Evolutionary conservation across 2,329 filamentous ascomycete species (phyloP), one percentile per base, ranked within the genome.

Genomic region (Ascochyta rabiei): DNA sequence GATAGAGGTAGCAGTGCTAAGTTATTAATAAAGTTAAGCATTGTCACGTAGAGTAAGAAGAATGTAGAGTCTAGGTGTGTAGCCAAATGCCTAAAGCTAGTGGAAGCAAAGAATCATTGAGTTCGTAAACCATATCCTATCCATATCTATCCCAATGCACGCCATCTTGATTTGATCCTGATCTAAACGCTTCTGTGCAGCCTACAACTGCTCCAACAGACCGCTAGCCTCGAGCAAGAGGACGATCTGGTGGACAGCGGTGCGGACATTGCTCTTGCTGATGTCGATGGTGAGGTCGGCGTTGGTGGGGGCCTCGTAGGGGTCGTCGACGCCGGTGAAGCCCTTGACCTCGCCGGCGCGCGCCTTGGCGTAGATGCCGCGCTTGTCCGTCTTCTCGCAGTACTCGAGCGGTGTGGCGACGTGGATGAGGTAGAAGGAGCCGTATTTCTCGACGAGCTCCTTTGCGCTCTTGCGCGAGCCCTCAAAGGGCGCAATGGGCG

Each of bases 271-370:
- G 78, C 90, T 91, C 84, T 89, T 95, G 79, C 90, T 88, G 51
- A 89, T 76, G 76, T 98, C 89, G 34, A 98, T 93, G 5, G 86
- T 86, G 62, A 99, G 82, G 75, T 98, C 87, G 28, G 93, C 85
- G 79, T 93, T 92, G 64, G 79, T 70, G 9, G 95, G 95, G 19
- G 77, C 74, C 86, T 99, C 95, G 74, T 99, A 99, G 43, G 95
- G 93, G 80, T 98, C 93, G 74, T 98, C 93, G 53, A 99, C 92
- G 70, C 95, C 95, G 7, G 95, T 99, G 84, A 99, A 99, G 62
- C 93, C 93, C 86, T 93, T 95, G 79, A 99, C 96, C 81, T 96
- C 90, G 54, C 95, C 95, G 18, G 82, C 84, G 60, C 95, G 86
- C 35, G 95, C 95, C 75, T 86, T 85, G 63, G 84, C 84, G 79